These are phyloP conservation scores for Coprinellus micaceus DNA, from an alignment of 768 basidiomycete species.

Conservation along the genomic window DNA sequence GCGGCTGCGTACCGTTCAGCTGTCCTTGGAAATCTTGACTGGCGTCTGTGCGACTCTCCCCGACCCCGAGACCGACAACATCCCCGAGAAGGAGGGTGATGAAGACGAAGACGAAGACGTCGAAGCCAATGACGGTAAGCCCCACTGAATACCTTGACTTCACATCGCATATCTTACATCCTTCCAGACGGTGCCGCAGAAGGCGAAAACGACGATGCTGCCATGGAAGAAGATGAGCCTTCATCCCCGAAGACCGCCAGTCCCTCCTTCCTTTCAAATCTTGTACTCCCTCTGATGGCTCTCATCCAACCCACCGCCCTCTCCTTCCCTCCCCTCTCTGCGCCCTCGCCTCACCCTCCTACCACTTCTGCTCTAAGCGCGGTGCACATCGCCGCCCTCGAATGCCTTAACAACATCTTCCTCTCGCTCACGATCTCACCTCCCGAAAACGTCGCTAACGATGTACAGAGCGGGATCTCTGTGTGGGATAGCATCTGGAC, in stretches of 20 bases:
- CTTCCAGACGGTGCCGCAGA: conserved; percentile 19
- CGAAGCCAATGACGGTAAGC: conserved; percentile 31
- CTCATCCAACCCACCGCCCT: conserved; percentile 73
- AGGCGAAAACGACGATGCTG: conserved; percentile 36
- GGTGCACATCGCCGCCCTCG: conserved; percentile 80
- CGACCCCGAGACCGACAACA: conserved; percentile 43
- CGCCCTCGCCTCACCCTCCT: conserved; percentile 77
- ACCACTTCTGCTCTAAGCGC: conserved; percentile 82
- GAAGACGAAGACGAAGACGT: conserved; percentile 27
- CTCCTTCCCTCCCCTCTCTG: conserved; percentile 74
- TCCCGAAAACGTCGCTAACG: conserved; percentile 37
- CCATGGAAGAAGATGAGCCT: conserved; percentile 43
- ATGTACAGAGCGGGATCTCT: conserved; percentile 44
- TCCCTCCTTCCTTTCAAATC: conserved; percentile 48
- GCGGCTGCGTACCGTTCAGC: conserved; percentile 66
- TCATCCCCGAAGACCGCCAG: conserved; percentile 28
- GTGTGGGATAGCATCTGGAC: conserved; percentile 70
- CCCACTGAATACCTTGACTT: neutral
- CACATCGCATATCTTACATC: neutral
- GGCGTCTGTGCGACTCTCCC: conserved; percentile 85
- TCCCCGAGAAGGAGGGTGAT: conserved; percentile 37
- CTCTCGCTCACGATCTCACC: conserved; percentile 60
- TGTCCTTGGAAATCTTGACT: conserved; percentile 86
- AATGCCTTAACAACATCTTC: conserved; percentile 89
- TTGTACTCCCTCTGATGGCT: conserved; percentile 65